Base-by-base conservation (phyloP, 2,329 filamentous ascomycete species). In the Pseudofabraea citricarpa region DNA sequence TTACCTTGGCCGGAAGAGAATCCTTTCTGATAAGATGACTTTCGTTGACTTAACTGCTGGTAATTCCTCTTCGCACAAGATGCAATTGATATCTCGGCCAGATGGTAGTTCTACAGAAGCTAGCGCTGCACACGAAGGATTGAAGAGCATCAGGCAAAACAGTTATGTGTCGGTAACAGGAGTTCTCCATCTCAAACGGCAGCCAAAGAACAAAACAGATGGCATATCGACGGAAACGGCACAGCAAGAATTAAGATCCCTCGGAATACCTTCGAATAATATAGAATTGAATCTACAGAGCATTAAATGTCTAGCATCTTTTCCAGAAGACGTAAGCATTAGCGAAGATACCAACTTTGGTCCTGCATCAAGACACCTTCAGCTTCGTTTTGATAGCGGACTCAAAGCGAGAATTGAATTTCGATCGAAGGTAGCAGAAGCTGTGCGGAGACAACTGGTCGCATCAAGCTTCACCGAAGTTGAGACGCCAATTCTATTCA, bases 401-500 rank as follows among this genome's bases (percentile, higher is more conserved):
- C 69, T 96, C 4, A 77, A 79, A 18, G 66, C 83, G 1, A 79
- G 90, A 4, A 72, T 98, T 3, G 62, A 70, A 1, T 83, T 91
- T 50, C 79, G 94, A 32, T 84, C 71, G 72, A 45, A 65, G 72
- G 23, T 79, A 72, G 49, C 72, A 74, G 36, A 58, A 71, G 7
- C 71, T 75, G 43, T 68, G 90, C 23, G 69, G 33, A 7, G 27
- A 22, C 16, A 47, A 9, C 38, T 57, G 22, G 10, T 27, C 21
- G 18, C 6, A 9, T 32, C 24, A n/a, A 48, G 50, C 13, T 62
- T 61, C 29, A 47, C 53, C 19, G 60, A 97, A 53, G 77, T 97
- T 23, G 93, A 98, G 62, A 98, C 93, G 0, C 93, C 93, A 0
- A 70, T 96, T 4, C 74, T 98, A 1, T 98, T 98, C 77, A 98